A percentile compares a stretch with the other conserved stretches of the same genome.
Conservation (phyloP, 352 stramenopile species). For the Phytopythium cucurbitacearum region DNA sequence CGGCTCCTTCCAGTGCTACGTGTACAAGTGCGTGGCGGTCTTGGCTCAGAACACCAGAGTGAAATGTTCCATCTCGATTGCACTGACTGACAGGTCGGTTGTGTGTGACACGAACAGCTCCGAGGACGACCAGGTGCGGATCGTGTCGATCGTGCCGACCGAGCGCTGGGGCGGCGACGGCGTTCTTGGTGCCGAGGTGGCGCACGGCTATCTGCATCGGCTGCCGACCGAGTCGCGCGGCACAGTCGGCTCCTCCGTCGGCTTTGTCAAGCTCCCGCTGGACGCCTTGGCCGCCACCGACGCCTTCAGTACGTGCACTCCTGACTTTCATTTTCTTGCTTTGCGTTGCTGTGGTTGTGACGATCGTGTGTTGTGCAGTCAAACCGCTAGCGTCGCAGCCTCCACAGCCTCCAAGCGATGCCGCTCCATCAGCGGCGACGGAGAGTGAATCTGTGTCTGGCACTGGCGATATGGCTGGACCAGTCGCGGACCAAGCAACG, state of each 20-base stretch:
- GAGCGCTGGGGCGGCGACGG: slow-evolving; percentile 89
- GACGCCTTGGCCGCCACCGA: slow-evolving; percentile 74
- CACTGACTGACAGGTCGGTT: background rate
- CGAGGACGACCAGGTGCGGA: slow-evolving; percentile 91
- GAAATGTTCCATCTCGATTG: background rate
- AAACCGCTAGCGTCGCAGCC: background rate
- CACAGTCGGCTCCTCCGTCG: slow-evolving; percentile 64
- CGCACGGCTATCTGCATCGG: slow-evolving; percentile 94
- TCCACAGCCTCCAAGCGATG: background rate
- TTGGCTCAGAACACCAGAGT: background rate
- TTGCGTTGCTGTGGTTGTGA: background rate
- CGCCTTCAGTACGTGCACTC: slow-evolving; percentile 48
- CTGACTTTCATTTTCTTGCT: background rate
- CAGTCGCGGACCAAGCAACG: too few relatives aligned
- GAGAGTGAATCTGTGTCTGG: too few relatives aligned
- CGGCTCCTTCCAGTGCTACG: slow-evolving; percentile 95
- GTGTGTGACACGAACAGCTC: slow-evolving; percentile 27
- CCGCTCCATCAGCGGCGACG: background rate
- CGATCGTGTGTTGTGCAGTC: background rate
- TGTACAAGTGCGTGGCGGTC: slow-evolving; percentile 88
- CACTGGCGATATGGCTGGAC: too few relatives aligned
- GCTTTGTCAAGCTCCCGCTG: slow-evolving; percentile 73
- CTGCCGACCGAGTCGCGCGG: slow-evolving; percentile 71
- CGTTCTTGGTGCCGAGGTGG: slow-evolving; percentile 93
- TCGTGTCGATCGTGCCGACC: slow-evolving; percentile 81